These are phyloP conservation scores for Citeromyces hawaiiensis DNA, from an alignment of 1,139 yeast species.

Conservation along the genomic window DNA sequence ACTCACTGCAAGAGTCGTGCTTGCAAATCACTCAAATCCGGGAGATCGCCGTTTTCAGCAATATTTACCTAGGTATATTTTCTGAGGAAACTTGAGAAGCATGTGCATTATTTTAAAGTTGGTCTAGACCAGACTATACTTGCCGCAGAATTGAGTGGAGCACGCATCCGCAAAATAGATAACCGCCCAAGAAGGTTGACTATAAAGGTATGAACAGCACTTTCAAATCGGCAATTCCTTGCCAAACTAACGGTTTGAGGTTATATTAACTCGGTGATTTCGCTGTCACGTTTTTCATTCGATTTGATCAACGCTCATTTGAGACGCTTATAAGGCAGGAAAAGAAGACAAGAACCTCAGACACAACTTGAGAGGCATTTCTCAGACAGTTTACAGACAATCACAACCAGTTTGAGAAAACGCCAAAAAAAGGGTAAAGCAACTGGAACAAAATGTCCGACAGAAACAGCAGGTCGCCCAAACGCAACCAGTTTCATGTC, in stretches of 20 bases:
- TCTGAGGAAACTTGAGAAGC: no score
- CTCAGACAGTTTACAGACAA: no score
- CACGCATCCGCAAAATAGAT: neutral
- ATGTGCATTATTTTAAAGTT: no score
- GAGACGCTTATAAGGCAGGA: neutral
- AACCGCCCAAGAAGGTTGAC: neutral
- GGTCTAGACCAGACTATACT: neutral
- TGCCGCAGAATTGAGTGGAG: neutral
- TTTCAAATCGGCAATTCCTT: no score
- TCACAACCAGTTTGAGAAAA: no score
- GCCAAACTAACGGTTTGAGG: neutral
- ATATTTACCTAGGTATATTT: no score
- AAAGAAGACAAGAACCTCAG: neutral
- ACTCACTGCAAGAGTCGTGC: no score
- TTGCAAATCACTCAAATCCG: no score
- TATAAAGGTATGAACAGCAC: neutral
- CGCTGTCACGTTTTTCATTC: neutral
- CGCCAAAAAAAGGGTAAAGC: no score
- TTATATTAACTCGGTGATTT: neutral
- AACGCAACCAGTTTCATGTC: slow-evolving; percentile 54
- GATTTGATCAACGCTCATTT: neutral
- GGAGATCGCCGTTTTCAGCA: no score
- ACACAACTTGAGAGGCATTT: neutral
- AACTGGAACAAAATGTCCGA: slow-evolving; percentile 18
- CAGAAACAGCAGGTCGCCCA: slow-evolving; percentile 16